These are phyloP conservation scores for Draba incana DNA, from an alignment of 345 rosid species.

Conservation along the genomic window DNA sequence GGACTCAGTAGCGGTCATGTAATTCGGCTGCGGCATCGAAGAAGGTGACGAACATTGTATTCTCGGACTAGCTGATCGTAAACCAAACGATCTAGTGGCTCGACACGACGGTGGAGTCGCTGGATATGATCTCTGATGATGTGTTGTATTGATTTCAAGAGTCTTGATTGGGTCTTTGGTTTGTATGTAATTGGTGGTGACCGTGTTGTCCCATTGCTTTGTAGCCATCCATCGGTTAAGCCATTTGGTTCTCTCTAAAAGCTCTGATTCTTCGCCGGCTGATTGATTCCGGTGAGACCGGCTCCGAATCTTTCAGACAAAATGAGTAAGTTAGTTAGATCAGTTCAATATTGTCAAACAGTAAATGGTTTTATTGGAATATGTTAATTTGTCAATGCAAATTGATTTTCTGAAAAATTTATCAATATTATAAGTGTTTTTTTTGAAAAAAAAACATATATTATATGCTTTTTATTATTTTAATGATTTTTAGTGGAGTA, in stretches of 20 bases:
- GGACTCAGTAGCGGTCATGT: slow-evolving; percentile 87
- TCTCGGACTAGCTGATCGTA: slow-evolving; percentile 74
- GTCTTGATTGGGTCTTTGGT: slow-evolving; percentile 55
- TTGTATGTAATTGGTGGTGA: slow-evolving; percentile 44
- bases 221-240: slow-evolving; percentile 86
- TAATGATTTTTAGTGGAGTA: too few species aligned
- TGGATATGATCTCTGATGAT: slow-evolving; percentile 45
- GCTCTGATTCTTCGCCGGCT: slow-evolving; percentile 55
- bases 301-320: slow-evolving; percentile 58
- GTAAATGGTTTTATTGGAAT: too few species aligned
- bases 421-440: too few species aligned
- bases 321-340: not conserved
- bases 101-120: slow-evolving; percentile 68
- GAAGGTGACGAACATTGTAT: slow-evolving; percentile 53
- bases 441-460: too few species aligned
- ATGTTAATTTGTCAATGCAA: too few species aligned
- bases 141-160: slow-evolving; percentile 53
- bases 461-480: too few species aligned
- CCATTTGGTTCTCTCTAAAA: slow-evolving; percentile 69
- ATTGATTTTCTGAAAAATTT: too few species aligned
- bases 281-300: slow-evolving; percentile 56
- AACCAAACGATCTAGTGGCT: slow-evolving; percentile 48
- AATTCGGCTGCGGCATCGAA: slow-evolving; percentile 61
- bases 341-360: not conserved
- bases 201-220: slow-evolving; percentile 63